These are phyloP conservation scores for Ogataea pignaliae DNA, from an alignment of 805 yeast genomes.

Conservation along the genomic window DNA sequence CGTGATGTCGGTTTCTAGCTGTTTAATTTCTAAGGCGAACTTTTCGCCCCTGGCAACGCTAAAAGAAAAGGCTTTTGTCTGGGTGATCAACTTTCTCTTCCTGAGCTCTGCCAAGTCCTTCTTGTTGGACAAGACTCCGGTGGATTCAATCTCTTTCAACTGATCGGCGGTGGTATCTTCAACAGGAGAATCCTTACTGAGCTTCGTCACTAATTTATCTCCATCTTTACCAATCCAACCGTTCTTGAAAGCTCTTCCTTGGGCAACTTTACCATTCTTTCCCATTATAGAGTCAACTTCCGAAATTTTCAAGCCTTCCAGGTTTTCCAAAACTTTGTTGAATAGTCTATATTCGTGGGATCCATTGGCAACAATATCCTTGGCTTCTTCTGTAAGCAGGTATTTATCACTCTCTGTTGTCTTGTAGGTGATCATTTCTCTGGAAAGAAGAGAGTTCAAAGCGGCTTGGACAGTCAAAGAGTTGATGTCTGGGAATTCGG, in stretches of 20 bases:
- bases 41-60: constrained; percentile 75
- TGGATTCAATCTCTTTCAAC: constrained; percentile 50
- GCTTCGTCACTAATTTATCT: constrained; percentile 64
- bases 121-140: constrained; percentile 51
- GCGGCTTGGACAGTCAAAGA: constrained; percentile 74
- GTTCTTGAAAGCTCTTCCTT: constrained; percentile 95
- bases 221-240: constrained; percentile 94
- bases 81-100: constrained; percentile 81
- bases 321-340: constrained; percentile 62
- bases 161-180: constrained; percentile 63
- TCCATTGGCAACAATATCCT: constrained; percentile 72
- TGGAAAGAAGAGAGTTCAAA: constrained; percentile 79
- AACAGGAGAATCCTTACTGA: constrained; percentile 45
- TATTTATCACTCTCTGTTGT: constrained; percentile 74
- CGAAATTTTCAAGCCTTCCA: constrained; percentile 77
- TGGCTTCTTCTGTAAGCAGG: constrained; percentile 75
- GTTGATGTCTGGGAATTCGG: constrained; percentile 59
- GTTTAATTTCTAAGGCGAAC: constrained; percentile 75
- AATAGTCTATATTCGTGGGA: constrained; percentile 86
- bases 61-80: constrained; percentile 72
- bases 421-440: constrained; percentile 70
- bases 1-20: constrained; percentile 89
- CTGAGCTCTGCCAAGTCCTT: constrained; percentile 80
- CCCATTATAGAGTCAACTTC: constrained; percentile 76
- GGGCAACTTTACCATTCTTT: constrained; percentile 84